Evolutionary conservation across 208 protist species (phyloP), one percentile per base, ranked within the genome.

Genomic region (Acanthamoeba rhysodes): DNA sequence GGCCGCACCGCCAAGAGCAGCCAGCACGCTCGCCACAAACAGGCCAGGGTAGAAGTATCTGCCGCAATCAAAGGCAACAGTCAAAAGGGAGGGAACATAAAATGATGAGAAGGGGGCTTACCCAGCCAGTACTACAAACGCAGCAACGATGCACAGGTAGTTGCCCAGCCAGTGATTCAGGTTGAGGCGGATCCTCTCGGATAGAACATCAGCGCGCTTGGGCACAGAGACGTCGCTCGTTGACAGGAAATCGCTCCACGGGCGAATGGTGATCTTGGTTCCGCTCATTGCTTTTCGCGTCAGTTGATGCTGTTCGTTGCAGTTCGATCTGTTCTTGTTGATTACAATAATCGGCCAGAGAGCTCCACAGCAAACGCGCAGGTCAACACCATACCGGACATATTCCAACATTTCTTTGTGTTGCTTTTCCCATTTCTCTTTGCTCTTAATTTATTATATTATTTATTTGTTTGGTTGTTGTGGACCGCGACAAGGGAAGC

Each of bases 1-100:
- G 10, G 87, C 87, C 2, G 87, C 87, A n/a, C 32, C 57, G 32
- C 87, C 87, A 14, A 68, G 16, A 4, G n/a, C 53, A 16, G 59
- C 87, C 18, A 93, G 29, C 24, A 93, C 59, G 27, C 20, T 34
- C 45, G 87, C 62, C 66, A 76, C 66, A 29, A 93, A 93, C 41
- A 93, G 87, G 27, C 87, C 87, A 93, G 53, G 53, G 48, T 93
- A 93, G 62, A 93, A 93, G 62, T 93, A 93, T 32, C 87, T 93
- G 87, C 18, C 0, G 57, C 16, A 22, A 50, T 12, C 12, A n/a
- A 10, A 24, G n/a, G 34, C 18, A 41, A 24, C 0, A 6, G 12
- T 50, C 12, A 9, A 24, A 24, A 41, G 32, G 57, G 48, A 6
- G 37, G 37, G 37, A 41, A 41, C 37, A 41, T 4, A 4, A 50